Evolutionary conservation across 2,329 filamentous ascomycete genomes (phyloP), one percentile per base, ranked within the genome.

Genomic region (Fusarium verticillioides): DNA sequence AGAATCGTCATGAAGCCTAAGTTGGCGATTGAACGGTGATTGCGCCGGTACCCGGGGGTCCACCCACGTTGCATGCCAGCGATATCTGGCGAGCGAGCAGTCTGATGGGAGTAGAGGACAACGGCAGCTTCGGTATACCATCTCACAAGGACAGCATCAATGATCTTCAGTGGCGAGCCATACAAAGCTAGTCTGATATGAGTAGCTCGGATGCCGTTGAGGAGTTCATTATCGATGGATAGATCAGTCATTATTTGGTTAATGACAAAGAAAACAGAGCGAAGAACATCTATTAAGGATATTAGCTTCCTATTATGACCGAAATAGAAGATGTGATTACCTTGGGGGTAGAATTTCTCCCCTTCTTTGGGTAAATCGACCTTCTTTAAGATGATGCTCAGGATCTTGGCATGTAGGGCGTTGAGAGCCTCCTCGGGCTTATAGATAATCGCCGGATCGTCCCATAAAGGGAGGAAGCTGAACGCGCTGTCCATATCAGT

Each of bases 1-100:
- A 80, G 63, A 63, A 79, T 78, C n/a, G 75, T 66, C 47, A 79
- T 63, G 21, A 79, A 68, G 11, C 77, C 78, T 28, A 78, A 40
- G 37, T 76, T 79, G 30, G 69, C 73, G 18, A 75, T 36, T 15
- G 57, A 40, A 5, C 12, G 70, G 28, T 56, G 60, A 4, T 49
- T 21, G 8, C 42, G 18, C 15, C 32, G 23, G 16, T 59, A 54
- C 36, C 52, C 53, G 4, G 40, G 44, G 26, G 12, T 21, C 44
- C 44, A 47, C 13, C 16, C 26, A 21, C 26, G 19, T 10, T 3
- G 18, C 23, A 46, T 30, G 13, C 44, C 19, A 30, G 26, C 4
- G 23, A 12, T 26, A 19, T 19, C 11, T 13, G 19, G 44, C 13
- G 44, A 30, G 32, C 53, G 53, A 15, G 30, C 49, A n/a, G 59